Conservation (phyloP, 202 grass and related monocot species). For the Musa balbisiana region DNA sequence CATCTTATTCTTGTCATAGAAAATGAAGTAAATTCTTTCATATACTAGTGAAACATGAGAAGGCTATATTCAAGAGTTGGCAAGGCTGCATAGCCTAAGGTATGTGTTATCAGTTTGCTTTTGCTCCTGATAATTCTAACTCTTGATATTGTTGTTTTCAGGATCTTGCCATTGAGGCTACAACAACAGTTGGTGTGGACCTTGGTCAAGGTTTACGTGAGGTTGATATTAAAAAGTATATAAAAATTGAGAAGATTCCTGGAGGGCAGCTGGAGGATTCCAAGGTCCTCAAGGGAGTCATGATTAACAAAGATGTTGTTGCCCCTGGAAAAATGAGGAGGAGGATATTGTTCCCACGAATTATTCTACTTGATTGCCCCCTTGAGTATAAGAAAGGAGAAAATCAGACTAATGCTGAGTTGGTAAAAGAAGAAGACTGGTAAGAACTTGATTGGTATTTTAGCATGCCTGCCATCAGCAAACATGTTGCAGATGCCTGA, state of each 20-base stretch:
- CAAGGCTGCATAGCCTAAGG: background rate
- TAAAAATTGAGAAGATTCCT: constrained; percentile 98
- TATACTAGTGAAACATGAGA: background rate
- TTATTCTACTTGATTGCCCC: constrained; percentile 87
- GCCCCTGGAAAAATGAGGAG: constrained; percentile 97
- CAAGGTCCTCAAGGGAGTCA: constrained; percentile 87
- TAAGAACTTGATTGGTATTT: constrained; percentile 31
- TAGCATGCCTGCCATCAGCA: background rate
- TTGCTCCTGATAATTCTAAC: background rate
- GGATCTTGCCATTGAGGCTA: constrained; percentile 98
- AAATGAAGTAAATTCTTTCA: too few relatives aligned
- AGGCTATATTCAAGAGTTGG: background rate
- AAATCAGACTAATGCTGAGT: constrained; percentile 99
- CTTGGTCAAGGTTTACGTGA: constrained; percentile 89
- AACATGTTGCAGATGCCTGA: background rate
- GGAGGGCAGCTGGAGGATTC: constrained; percentile 95
- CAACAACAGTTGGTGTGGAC: constrained; percentile 85
- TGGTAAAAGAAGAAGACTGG: constrained; percentile 98
- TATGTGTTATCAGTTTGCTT: background rate
- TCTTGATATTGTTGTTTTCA: constrained; percentile 21
- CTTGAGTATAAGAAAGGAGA: constrained; percentile 99
- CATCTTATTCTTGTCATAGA: too few relatives aligned
- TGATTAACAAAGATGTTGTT: constrained; percentile 99
- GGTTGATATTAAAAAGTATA: constrained; percentile 97
- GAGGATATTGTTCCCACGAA: constrained; percentile 84